A percentile compares a stretch with the other conserved stretches of the same genome.
Conservation (phyloP, 495 filamentous ascomycete species). For the Hypoxylon perforatum region DNA sequence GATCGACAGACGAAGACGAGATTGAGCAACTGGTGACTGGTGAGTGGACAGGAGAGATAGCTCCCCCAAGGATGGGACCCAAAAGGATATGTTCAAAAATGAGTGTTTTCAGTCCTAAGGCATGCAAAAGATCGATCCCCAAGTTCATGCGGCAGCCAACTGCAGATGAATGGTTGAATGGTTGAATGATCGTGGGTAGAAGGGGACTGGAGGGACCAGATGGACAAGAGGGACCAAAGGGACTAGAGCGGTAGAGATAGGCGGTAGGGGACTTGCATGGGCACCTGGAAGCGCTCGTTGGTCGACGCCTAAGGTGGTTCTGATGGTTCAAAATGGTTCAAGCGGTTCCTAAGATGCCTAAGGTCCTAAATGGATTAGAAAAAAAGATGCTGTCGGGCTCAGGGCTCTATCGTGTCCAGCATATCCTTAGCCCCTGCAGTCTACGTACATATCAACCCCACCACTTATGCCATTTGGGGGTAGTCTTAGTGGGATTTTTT, state of each 20-base stretch:
- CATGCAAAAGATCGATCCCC: conserved; percentile 34
- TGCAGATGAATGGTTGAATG: conserved; percentile 12
- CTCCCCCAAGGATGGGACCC: conserved; percentile 16
- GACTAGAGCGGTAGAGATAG: no score
- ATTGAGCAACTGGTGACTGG: background rate
- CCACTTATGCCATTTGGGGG: conserved; percentile 21
- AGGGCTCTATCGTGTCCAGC: conserved; percentile 9
- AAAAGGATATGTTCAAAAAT: conserved; percentile 35
- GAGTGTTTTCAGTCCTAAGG: conserved; percentile 16
- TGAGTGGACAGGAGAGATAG: conserved; percentile 27
- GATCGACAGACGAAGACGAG: conserved; percentile 24
- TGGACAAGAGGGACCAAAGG: no score
- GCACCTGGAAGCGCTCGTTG: conserved; percentile 20
- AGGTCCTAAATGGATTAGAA: no score
- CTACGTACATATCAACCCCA: conserved; percentile 30
- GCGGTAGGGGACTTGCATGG: conserved; percentile 28
- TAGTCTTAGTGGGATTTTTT: conserved; percentile 43
- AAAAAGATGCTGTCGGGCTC: conserved; percentile 11
- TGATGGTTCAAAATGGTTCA: no score
- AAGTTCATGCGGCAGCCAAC: conserved; percentile 32
- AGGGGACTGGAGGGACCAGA: conserved; percentile 10
- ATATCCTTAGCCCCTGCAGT: conserved; percentile 13
- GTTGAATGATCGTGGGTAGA: conserved; percentile 28
- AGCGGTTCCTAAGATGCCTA: no score
- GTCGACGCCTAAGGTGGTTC: no score